These are phyloP conservation scores for Pythium oligandrum DNA, from an alignment of 352 stramenopile species.

Conservation along the genomic window DNA sequence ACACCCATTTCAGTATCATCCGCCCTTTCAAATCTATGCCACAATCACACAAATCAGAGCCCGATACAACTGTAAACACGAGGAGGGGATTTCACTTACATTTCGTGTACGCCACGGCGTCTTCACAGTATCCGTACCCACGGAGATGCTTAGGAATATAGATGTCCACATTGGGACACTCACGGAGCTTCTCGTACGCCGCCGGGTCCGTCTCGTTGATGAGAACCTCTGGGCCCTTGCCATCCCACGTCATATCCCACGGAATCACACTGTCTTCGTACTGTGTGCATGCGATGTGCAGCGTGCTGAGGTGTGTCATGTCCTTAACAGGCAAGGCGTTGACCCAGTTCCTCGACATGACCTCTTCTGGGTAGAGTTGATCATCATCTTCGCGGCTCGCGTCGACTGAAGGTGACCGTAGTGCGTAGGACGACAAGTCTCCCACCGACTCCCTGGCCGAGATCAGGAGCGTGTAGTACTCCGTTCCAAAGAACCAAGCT, in stretches of 20 bases:
- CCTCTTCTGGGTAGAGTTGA: constrained; percentile 14
- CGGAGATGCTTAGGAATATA: constrained; percentile 50
- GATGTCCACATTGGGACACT: constrained; percentile 55
- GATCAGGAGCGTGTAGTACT: too few relatives aligned
- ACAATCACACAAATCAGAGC: background rate
- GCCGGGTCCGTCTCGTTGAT: constrained; percentile 26
- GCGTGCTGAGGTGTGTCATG: constrained; percentile 38
- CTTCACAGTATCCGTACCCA: constrained; percentile 63
- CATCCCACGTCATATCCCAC: constrained; percentile 3
- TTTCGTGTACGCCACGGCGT: constrained; percentile 55
- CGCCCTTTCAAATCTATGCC: constrained; percentile 25
- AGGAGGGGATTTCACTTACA: constrained; percentile 15
- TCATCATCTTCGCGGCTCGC: background rate
- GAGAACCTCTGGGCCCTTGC: constrained; percentile 7
- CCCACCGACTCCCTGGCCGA: too few relatives aligned
- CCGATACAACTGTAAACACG: too few relatives aligned
- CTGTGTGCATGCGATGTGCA: constrained; percentile 41
- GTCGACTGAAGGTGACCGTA: too few relatives aligned
- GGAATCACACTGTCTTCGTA: constrained; percentile 44
- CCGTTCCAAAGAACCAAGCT: too few relatives aligned
- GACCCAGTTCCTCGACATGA: constrained; percentile 4
- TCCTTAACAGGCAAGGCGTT: constrained; percentile 18
- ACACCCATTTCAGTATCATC: constrained; percentile 35
- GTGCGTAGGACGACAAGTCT: too few relatives aligned
- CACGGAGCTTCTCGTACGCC: constrained; percentile 36